Evolutionary conservation across 495 filamentous ascomycete species (phyloP), one percentile per base, ranked within the genome.

Genomic region (Haplographium delicatum): DNA sequence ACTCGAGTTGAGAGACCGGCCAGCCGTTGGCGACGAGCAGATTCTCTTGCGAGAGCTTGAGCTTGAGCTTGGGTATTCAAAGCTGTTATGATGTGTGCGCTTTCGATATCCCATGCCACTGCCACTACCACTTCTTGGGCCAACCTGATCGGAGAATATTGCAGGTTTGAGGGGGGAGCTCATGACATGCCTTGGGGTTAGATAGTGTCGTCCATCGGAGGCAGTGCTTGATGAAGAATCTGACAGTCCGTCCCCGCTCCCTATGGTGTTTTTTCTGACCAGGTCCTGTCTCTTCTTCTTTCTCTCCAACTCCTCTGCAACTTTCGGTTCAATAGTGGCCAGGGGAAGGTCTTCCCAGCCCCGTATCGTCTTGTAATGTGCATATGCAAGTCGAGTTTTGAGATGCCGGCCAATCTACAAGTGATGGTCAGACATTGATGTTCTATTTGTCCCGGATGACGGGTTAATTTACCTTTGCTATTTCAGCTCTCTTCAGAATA

Each of bases 341-440:
- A 91, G 75, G 31, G 82, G 80, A 47, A 89, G 75, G 65, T 87
- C 79, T 64, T 90, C 81, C 78, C 84, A 85, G 54, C 91, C 91
- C 68, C 96, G 83, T 66, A 91, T 87, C 45, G 91, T 88, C 71
- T 96, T 99, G 79, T 95, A 89, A 71, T 88, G 91, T 64, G 93
- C 93, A 44, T 97, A 79, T 57, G 94, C 91, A 27, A 99, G 77
- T 37, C 91, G 89, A 71, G 94, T 86, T 67, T 95, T 88, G 27
- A 99, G 73, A 61, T 82, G 84, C 67, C 91, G 74, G 47, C 89
- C 93, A 68, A 97, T 93, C 93, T 98, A 57, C 44, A 52, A 56
- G 2, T n/a, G n/a, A n/a, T n/a, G n/a, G n/a, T n/a, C n/a, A n/a
- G n/a, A n/a, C n/a, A n/a, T n/a, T n/a, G n/a, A n/a, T n/a, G n/a